Conservation (phyloP, 345 rosid species). For the Brassica napus region Da-Ae NC_063439.1:11044501-11045000, state of each 20-base stretch:
- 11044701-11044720: constrained; percentile 85
- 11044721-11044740: constrained; percentile 62
- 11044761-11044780: not conserved
- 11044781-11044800: not conserved
- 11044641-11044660: constrained; percentile 44
- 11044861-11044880: constrained; percentile 65
- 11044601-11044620: not conserved
- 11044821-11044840: constrained; percentile 51
- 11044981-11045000: constrained; percentile 62
- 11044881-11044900: constrained; percentile 85
- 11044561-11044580: constrained; percentile 68
- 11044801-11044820: not conserved
- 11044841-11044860: constrained; percentile 73
- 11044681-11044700: constrained; percentile 74
- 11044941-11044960: constrained; percentile 81
- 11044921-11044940: constrained; percentile 91
- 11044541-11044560: constrained; percentile 39
- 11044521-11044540: constrained; percentile 39
- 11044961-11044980: constrained; percentile 72
- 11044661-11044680: constrained; percentile 58
- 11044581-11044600: constrained; percentile 58
- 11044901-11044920: constrained; percentile 98
- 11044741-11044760: constrained; percentile 42
- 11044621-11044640: not conserved
- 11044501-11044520: constrained; percentile 46